Base-by-base conservation (phyloP, 2,329 filamentous ascomycete genomes). In the Diaporthe sp. region DNA sequence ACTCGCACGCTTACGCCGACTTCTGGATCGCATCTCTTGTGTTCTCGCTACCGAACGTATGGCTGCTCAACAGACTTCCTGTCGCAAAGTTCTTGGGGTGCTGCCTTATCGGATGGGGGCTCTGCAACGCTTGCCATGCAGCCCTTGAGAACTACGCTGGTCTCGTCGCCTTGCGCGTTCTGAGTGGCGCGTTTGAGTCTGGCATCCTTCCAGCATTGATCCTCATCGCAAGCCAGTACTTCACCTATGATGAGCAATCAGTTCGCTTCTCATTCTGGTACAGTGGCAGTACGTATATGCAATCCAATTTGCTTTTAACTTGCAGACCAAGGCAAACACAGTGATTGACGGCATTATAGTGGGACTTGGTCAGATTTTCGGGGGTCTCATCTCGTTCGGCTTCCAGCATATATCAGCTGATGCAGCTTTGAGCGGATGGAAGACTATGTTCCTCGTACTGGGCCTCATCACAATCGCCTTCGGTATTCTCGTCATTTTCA, bases 161-260 rank as follows among this genome's bases (percentile, higher is more conserved):
- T 27, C 79, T 80, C 51, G 79, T 79, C 42, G 78, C 76, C 2
- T 44, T 77, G 53, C 79, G 79, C 13, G 80, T 80, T 72, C 79
- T 80, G 55, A 71, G 80, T 1, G 79, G 79, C 12, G 76, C 79
- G 69, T 74, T 80, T 15, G 79, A 81, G 71, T 78, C 75, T 2
- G 78, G 77, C 27, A 75, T 80, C 47, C 78, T 79, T 2, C 79
- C 79, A 1, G 77, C 76, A 4, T 78, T 78, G 74, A 77, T 80
- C 9, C 72, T 80, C 27, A 73, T 80, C 27, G 79, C 78, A 17
- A 79, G 77, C 30, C 80, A 79, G 77, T 77, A 79, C 32, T 81
- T 78, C 75, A 80, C 78, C 30, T 76, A 78, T 27, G 69, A 79
- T n/a, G 82, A 83, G 75, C 81, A 82, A 55, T 78, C 78, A 19